A percentile compares a stretch with the other conserved stretches of the same genome.
phyloP scores from a whole-genome alignment of 768 basidiomycete species.

The Sporobolomyces pararoseus region DNA sequence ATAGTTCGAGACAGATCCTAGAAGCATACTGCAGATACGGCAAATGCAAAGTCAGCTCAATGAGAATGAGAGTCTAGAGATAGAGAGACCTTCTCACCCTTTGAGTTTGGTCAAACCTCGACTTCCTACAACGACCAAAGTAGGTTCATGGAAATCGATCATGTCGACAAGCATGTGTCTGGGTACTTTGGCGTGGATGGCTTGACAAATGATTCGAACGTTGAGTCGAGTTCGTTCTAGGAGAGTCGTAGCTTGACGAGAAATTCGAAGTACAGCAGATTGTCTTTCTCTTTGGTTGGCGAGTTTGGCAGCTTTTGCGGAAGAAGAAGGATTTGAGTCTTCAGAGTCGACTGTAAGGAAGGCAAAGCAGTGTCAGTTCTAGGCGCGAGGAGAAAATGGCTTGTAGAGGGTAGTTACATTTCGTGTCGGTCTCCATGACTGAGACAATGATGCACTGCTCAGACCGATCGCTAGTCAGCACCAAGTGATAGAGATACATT shows the following conservation, averaged over 20 bases:
- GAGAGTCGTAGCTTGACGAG: conserved; percentile 79
- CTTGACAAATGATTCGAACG: conserved; percentile 83
- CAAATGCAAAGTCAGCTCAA: not conserved
- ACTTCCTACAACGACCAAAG: conserved; percentile 45
- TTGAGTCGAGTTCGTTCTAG: conserved; percentile 86
- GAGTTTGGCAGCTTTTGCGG: conserved; percentile 59
- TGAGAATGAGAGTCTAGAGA: not conserved
- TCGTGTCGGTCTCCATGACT: conserved; percentile 85
- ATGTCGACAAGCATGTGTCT: conserved; percentile 47
- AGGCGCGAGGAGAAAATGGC: not conserved
- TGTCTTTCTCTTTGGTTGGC: conserved; percentile 80
- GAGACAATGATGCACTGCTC: conserved; percentile 68
- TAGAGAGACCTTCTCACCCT: conserved; percentile 27
- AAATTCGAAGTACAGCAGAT: conserved; percentile 64
- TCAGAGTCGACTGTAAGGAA: conserved; percentile 40
- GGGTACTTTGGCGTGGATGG: conserved; percentile 80
- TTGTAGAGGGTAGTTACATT: conserved; percentile 57
- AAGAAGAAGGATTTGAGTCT: conserved; percentile 47
- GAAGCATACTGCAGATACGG: conserved; percentile 37
- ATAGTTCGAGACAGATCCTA: conserved; percentile 44
- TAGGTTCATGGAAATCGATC: conserved; percentile 47
- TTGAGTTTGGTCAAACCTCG: conserved; percentile 45
- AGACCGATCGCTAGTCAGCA: not conserved
- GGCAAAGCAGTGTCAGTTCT: too few relatives aligned
- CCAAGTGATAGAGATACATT: not conserved